Conservation (phyloP, 148 eudicot species). For the Camellia lanceoleosa region DNA sequence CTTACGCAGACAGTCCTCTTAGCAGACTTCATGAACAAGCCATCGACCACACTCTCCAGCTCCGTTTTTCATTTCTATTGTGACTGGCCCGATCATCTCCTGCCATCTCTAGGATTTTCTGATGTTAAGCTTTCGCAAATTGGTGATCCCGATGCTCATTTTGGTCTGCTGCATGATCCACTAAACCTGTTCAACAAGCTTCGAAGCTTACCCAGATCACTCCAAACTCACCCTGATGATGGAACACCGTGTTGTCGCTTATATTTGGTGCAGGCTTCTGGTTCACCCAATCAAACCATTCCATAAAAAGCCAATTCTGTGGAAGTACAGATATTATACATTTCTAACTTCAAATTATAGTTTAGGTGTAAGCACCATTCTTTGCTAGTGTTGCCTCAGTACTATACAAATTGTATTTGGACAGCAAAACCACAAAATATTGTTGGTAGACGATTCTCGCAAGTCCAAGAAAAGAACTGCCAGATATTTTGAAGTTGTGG, state of each 20-base stretch:
- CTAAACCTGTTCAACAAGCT: slow-evolving; percentile 75
- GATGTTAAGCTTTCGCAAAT: slow-evolving; percentile 84
- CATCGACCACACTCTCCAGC: slow-evolving; percentile 60
- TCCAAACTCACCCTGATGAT: slow-evolving; percentile 77
- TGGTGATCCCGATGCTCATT: slow-evolving; percentile 91
- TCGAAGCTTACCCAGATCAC: slow-evolving; percentile 80
- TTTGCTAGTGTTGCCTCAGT: slow-evolving; percentile 21
- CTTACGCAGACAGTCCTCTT: slow-evolving; percentile 63
- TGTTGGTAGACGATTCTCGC: not conserved
- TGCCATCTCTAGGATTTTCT: slow-evolving; percentile 81
- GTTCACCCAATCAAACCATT: slow-evolving; percentile 51
- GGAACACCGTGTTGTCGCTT: slow-evolving; percentile 86
- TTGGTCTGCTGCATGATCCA: slow-evolving; percentile 78
- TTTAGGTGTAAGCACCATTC: slow-evolving; percentile 23
- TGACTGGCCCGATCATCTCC: slow-evolving; percentile 87
- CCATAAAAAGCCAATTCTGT: slow-evolving; percentile 9
- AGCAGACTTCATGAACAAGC: slow-evolving; percentile 94
- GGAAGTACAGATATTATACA: slow-evolving; percentile 14
- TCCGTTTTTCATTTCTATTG: slow-evolving; percentile 72
- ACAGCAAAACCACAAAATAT: not conserved
- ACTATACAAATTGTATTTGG: slow-evolving; percentile 14
- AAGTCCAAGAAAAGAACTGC: not conserved
- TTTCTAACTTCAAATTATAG: slow-evolving; percentile 20
- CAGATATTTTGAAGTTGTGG: not conserved
- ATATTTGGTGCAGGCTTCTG: slow-evolving; percentile 88